These are phyloP conservation scores for Trichosporon sp. DNA, from an alignment of 1,284 basidiomycete genomes.

Conservation along the genomic window DNA sequence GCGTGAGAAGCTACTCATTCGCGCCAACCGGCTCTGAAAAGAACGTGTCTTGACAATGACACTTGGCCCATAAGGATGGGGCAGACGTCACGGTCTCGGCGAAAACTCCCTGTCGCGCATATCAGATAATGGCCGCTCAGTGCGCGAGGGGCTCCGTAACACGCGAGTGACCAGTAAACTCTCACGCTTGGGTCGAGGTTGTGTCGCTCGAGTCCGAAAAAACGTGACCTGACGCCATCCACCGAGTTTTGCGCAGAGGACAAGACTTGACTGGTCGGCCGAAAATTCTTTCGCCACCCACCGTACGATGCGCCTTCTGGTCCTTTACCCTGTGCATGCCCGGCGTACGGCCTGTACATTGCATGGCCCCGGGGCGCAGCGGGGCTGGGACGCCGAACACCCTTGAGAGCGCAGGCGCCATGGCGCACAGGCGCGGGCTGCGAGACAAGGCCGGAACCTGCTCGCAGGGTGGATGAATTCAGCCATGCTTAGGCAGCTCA, in stretches of 20 bases:
- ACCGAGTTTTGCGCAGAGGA: too few relatives aligned
- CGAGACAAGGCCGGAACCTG: neutral
- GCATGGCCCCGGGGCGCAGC: too few relatives aligned
- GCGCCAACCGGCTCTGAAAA: neutral
- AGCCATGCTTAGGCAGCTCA: neutral
- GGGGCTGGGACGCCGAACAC: slow-evolving; percentile 3
- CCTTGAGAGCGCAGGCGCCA: neutral
- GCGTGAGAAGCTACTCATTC: neutral
- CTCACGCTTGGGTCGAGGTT: neutral
- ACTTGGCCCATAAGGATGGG: too few relatives aligned
- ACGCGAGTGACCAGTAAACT: neutral
- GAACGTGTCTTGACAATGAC: neutral
- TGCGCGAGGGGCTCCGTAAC: neutral
- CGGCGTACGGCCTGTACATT: neutral
- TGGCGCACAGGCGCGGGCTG: neutral
- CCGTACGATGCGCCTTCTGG: slow-evolving; percentile 3
- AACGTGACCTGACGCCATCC: slow-evolving; percentile 8
- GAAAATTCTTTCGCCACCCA: slow-evolving; percentile 18
- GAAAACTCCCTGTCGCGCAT: neutral
- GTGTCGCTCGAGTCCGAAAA: slow-evolving; percentile 9
- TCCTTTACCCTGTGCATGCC: neutral
- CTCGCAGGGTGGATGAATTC: neutral
- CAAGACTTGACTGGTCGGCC: neutral
- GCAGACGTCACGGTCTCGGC: neutral
- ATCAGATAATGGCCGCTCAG: neutral